These are phyloP conservation scores for Suillus ampliporus DNA, from an alignment of 768 basidiomycete species.

Conservation along the genomic window DNA sequence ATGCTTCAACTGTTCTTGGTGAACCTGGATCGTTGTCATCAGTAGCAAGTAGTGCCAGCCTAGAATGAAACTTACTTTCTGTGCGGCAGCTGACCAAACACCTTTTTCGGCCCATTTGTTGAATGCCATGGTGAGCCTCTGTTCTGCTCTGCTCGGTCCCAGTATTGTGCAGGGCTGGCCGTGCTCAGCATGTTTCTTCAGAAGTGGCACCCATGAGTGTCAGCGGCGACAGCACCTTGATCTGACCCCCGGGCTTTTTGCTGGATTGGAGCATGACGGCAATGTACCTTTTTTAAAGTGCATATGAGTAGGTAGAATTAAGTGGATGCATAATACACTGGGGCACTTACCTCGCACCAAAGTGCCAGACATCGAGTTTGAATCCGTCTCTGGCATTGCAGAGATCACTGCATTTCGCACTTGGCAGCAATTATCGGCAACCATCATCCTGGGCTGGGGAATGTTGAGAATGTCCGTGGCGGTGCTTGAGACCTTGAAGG, in stretches of 20 bases:
- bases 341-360: conserved; percentile 21
- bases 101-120: too few relatives aligned
- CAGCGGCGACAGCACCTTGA: conserved; percentile 3
- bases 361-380: conserved; percentile 26
- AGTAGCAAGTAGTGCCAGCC: too few relatives aligned
- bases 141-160: too few relatives aligned
- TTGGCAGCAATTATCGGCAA: conserved; percentile 30
- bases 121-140: too few relatives aligned
- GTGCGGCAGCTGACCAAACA: too few relatives aligned
- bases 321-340: too few relatives aligned
- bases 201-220: conserved; percentile 19
- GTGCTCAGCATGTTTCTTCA: too few relatives aligned
- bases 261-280: conserved; percentile 15
- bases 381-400: conserved; percentile 7
- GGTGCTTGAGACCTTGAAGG: conserved; percentile 16
- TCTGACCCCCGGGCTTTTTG: conserved; percentile 17
- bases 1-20: conserved; percentile 33
- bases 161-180: too few relatives aligned
- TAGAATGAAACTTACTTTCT: too few relatives aligned
- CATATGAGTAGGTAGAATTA: too few relatives aligned
- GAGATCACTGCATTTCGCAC: conserved; percentile 12
- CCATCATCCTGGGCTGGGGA: conserved; percentile 18
- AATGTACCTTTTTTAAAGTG: conserved; percentile 19
- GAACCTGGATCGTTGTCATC: too few relatives aligned
- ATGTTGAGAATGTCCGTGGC: conserved; percentile 14